Evolutionary conservation across 495 filamentous ascomycete species (phyloP).

Genomic region (Podospora pseudoanserina): DNA sequence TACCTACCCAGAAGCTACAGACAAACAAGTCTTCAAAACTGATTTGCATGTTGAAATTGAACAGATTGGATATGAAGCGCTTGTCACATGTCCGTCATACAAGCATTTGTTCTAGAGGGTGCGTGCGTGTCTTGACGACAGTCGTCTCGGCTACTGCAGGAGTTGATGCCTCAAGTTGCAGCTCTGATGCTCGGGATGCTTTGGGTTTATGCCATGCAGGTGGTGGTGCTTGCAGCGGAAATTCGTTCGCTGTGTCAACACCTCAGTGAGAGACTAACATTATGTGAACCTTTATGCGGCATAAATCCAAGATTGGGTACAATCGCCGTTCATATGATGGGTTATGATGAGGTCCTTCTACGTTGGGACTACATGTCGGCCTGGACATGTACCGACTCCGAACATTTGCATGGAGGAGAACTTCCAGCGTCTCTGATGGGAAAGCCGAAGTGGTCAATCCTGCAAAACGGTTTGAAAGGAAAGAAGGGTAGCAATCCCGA

Average conservation of each 20-base stretch:
- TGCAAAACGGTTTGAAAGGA: not conserved
- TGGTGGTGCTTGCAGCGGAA: not conserved
- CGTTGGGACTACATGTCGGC: not conserved
- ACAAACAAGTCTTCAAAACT: no score
- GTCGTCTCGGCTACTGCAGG: not conserved
- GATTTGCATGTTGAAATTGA: no score
- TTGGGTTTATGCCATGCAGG: not conserved
- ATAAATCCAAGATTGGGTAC: not conserved
- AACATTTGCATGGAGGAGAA: not conserved
- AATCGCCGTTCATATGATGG: not conserved
- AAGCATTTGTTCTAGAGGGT: not conserved
- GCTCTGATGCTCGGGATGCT: not conserved
- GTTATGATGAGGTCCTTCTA: not conserved
- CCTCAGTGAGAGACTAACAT: not conserved
- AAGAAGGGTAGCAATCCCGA: not conserved
- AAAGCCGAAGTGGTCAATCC: not conserved
- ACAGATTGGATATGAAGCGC: no score
- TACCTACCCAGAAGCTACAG: no score
- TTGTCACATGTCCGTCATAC: not conserved
- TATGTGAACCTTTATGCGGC: not conserved
- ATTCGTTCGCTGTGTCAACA: no score
- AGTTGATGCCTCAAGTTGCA: not conserved
- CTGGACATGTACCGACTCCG: not conserved
- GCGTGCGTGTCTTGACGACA: not conserved
- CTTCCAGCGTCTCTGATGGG: not conserved